Conservation (phyloP, 306 rosid genomes). For the Spatholobus suberectus region DNA sequence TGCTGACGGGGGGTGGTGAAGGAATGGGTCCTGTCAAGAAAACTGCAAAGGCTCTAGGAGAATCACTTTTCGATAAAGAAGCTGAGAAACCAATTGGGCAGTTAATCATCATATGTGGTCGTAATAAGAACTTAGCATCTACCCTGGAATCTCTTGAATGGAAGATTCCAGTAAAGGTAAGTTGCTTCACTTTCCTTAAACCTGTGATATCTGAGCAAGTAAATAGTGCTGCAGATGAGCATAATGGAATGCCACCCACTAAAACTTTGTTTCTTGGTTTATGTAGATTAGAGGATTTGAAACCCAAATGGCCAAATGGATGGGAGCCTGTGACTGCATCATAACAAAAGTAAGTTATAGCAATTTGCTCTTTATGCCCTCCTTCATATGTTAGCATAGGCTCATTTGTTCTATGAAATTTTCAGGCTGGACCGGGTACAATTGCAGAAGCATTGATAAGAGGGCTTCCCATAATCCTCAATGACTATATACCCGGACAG, state of each 20-base stretch:
- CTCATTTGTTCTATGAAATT: constrained; percentile 34
- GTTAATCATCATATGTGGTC: constrained; percentile 81
- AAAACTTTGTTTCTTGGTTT: constrained; percentile 34
- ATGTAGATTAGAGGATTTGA: constrained; percentile 88
- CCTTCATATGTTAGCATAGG: constrained; percentile 4
- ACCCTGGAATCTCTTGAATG: constrained; percentile 71
- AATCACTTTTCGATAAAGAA: constrained; percentile 71
- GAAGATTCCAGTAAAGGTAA: constrained; percentile 90
- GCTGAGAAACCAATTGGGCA: constrained; percentile 81
- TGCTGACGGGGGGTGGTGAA: constrained; percentile 99
- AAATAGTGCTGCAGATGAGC: not conserved
- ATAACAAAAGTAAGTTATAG: constrained; percentile 81
- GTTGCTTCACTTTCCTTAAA: constrained; percentile 34
- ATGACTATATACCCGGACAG: constrained; percentile 98
- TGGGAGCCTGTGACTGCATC: constrained; percentile 99
- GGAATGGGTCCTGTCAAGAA: constrained; percentile 99
- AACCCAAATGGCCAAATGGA: constrained; percentile 94
- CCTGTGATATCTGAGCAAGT: not conserved
- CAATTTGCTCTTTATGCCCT: constrained; percentile 7
- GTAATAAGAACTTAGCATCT: constrained; percentile 70
- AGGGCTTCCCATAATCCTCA: constrained; percentile 96
- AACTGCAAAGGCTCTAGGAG: constrained; percentile 92
- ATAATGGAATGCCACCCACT: constrained; percentile 14
- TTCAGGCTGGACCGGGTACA: constrained; percentile 98
- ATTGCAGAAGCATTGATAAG: constrained; percentile 97